Evolutionary conservation across 2,329 filamentous ascomycete genomes (phyloP).

Genomic region (Colletotrichum sp.): DNA sequence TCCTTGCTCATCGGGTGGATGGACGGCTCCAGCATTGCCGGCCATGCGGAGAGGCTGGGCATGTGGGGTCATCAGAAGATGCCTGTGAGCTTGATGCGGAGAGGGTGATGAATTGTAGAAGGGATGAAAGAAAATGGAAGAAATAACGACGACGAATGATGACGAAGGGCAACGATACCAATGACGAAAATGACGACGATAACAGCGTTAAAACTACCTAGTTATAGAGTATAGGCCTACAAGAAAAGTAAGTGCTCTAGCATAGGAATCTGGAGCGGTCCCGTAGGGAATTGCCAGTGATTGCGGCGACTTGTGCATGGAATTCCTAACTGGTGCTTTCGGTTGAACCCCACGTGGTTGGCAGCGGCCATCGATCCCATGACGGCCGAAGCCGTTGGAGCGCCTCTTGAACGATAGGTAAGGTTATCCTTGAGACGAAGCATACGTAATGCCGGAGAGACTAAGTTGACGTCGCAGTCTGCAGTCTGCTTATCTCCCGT

Average conservation of each 20-base stretch:
- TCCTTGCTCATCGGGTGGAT: not conserved
- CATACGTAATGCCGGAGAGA: not conserved
- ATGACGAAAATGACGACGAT: not conserved
- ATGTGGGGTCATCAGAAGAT: not conserved
- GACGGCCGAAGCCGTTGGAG: not conserved
- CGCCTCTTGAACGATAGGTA: not conserved
- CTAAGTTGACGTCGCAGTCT: not conserved
- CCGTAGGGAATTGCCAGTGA: not conserved
- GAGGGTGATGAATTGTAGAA: not conserved
- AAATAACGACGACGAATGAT: not conserved
- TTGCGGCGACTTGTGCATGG: rapidly evolving
- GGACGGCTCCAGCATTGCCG: not conserved
- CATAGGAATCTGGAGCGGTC: not conserved
- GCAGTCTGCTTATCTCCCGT: not conserved
- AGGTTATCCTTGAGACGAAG: not conserved
- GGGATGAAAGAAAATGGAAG: not conserved
- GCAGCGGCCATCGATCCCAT: not conserved
- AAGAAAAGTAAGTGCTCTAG: not conserved
- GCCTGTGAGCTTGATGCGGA: not conserved
- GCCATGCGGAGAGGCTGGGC: not conserved
- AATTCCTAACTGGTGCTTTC: not conserved
- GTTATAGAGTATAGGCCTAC: not conserved
- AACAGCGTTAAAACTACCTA: not conserved
- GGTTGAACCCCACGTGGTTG: not conserved
- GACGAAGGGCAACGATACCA: not conserved